phyloP scores from a whole-genome alignment of 371 early-diverging fungal species.

The Cokeromyces recurvatus region DNA sequence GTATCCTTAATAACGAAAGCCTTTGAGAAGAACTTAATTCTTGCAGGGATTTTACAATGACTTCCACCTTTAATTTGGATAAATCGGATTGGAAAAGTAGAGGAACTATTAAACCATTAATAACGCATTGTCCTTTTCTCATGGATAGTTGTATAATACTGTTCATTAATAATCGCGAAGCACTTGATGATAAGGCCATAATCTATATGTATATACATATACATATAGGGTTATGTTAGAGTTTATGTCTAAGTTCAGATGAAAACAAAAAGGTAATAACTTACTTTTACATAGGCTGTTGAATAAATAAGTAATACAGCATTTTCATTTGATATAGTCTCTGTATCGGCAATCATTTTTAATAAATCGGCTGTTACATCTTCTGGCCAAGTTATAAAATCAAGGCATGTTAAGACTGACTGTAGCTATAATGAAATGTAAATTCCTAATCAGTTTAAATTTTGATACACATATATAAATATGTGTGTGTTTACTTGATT shows the following conservation, averaged over 20 bases:
- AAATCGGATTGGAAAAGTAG: slow-evolving; percentile 5
- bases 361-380: slow-evolving; percentile 8
- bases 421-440: too few species aligned
- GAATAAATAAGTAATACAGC: neutral
- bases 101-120: slow-evolving; percentile 16
- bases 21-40: too few species aligned
- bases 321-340: slow-evolving; percentile 1
- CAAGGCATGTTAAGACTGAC: neutral
- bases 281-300: slow-evolving; percentile 8
- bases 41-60: too few species aligned
- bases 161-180: slow-evolving; percentile 8
- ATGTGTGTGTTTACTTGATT: too few species aligned
- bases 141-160: neutral
- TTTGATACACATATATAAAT: too few species aligned
- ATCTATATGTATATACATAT: too few species aligned
- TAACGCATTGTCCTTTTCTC: slow-evolving; percentile 3
- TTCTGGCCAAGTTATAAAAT: slow-evolving; percentile 14
- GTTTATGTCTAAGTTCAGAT: neutral
- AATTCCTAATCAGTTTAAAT: too few species aligned
- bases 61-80: slow-evolving; percentile 9
- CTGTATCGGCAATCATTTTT: neutral
- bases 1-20: too few species aligned
- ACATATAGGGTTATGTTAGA: too few species aligned
- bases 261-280: too few species aligned
- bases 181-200: slow-evolving; percentile 2